Percentiles rank a stretch among this genome's conserved stretches.
phyloP scores from a whole-genome alignment of 2,329 filamentous ascomycete species.

The Cladophialophora chaetospira region DNA sequence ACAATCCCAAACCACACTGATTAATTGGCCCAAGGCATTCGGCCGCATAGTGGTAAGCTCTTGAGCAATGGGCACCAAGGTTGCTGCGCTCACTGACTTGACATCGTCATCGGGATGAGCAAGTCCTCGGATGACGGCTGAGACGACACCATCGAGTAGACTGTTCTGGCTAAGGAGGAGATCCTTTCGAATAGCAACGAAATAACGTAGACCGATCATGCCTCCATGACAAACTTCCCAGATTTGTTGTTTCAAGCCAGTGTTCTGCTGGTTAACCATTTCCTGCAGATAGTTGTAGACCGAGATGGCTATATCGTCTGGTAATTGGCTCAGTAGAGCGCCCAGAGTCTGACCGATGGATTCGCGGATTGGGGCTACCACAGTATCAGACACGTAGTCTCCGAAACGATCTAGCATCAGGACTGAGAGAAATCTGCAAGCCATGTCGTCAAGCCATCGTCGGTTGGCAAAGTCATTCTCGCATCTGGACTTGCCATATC shows the following conservation, averaged over 20 bases:
- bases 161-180: constrained; percentile 78
- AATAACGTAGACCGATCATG: constrained; percentile 93
- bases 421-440: constrained; percentile 91
- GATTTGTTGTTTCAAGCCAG: constrained; percentile 70
- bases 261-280: constrained; percentile 87
- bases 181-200: constrained; percentile 93
- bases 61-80: constrained; percentile 90
- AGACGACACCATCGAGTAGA: constrained; percentile 89
- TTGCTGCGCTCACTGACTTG: constrained; percentile 94
- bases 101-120: constrained; percentile 93
- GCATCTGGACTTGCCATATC: constrained; percentile 65
- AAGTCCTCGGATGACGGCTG: constrained; percentile 91
- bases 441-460: constrained; percentile 88
- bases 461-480: constrained; percentile 82
- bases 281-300: constrained; percentile 83
- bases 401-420: constrained; percentile 97
- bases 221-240: constrained; percentile 98
- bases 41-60: constrained; percentile 89
- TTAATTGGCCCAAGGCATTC: constrained; percentile 74
- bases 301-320: constrained; percentile 74
- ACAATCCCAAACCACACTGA: constrained; percentile 96
- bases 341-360: constrained; percentile 93
- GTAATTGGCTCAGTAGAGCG: constrained; percentile 81
- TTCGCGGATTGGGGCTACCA: constrained; percentile 92
- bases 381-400: constrained; percentile 96